phyloP scores from a whole-genome alignment of 306 rosid genomes.

The Malus fusca region DNA sequence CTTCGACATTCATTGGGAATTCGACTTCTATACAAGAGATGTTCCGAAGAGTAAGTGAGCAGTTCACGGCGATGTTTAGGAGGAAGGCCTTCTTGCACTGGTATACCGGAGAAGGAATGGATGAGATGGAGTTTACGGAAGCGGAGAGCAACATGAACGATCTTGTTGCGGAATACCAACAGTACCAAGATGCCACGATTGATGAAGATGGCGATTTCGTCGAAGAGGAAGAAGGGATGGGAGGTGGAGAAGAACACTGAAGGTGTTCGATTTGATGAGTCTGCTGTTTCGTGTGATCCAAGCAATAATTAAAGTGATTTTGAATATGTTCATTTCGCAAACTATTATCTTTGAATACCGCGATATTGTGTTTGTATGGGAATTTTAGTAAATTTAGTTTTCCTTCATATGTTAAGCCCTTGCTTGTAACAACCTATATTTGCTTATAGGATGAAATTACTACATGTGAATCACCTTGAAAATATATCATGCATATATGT shows the following conservation, averaged over 20 bases:
- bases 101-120: constrained; percentile 80
- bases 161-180: constrained; percentile 75
- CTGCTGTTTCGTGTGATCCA: constrained; percentile 25
- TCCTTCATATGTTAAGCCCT: not conserved
- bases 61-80: constrained; percentile 73
- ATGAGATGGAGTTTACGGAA: constrained; percentile 67
- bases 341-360: not conserved
- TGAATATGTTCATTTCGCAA: not conserved
- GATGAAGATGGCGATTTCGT: constrained; percentile 33
- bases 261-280: constrained; percentile 8
- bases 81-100: constrained; percentile 86
- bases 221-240: constrained; percentile 31
- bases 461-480: not conserved
- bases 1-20: constrained; percentile 69
- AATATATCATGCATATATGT: not conserved
- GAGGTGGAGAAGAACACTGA: constrained; percentile 33
- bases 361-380: not conserved
- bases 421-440: not conserved
- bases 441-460: not conserved
- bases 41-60: constrained; percentile 76
- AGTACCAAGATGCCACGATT: constrained; percentile 56
- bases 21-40: constrained; percentile 75
- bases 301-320: constrained; percentile 13
- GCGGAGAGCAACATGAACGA: constrained; percentile 80
- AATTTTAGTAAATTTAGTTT: not conserved